Conservation (phyloP, 2,329 filamentous ascomycete species). For the Raffaelea albimanens region DNA sequence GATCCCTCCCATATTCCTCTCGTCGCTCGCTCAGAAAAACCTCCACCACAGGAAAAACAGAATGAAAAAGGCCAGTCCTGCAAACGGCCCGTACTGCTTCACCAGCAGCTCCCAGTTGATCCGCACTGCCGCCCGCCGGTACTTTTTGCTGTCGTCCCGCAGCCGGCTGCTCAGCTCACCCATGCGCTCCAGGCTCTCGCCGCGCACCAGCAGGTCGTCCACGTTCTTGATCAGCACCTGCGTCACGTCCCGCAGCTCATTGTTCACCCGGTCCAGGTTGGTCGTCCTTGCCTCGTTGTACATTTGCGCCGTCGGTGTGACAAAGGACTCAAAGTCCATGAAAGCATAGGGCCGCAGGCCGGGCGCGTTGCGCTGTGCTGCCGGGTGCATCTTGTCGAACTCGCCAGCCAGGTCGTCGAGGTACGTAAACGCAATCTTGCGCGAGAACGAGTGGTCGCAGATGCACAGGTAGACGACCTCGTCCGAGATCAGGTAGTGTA, state of each 20-base stretch:
- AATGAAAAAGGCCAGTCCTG: conserved; percentile 69
- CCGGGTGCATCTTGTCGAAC: conserved; percentile 78
- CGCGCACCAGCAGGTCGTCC: conserved; percentile 89
- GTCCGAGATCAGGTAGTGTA: conserved; percentile 81
- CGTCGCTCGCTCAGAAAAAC: conserved; percentile 59
- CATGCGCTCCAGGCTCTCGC: conserved; percentile 93
- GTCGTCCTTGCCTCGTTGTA: conserved; percentile 88
- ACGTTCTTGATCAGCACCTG: conserved; percentile 99
- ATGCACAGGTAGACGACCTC: conserved; percentile 89
- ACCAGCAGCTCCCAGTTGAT: conserved; percentile 97
- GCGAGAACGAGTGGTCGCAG: conserved; percentile 86
- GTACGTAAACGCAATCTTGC: conserved; percentile 97
- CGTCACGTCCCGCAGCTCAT: conserved; percentile 94
- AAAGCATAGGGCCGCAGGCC: conserved; percentile 85
- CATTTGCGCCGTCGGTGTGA: conserved; percentile 81
- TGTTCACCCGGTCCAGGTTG: conserved; percentile 90
- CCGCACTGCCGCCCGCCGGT: conserved; percentile 79
- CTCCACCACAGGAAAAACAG: conserved; percentile 85
- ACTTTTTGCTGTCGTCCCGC: conserved; percentile 89
- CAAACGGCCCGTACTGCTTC: conserved; percentile 95
- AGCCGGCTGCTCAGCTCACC: conserved; percentile 83
- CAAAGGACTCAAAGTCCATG: conserved; percentile 97
- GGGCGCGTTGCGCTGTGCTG: conserved; percentile 62
- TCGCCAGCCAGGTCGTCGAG: conserved; percentile 85
- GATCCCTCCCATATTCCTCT: neutral